Base-by-base conservation (phyloP, 768 basidiomycete species). In the Naematelia encephala region DNA sequence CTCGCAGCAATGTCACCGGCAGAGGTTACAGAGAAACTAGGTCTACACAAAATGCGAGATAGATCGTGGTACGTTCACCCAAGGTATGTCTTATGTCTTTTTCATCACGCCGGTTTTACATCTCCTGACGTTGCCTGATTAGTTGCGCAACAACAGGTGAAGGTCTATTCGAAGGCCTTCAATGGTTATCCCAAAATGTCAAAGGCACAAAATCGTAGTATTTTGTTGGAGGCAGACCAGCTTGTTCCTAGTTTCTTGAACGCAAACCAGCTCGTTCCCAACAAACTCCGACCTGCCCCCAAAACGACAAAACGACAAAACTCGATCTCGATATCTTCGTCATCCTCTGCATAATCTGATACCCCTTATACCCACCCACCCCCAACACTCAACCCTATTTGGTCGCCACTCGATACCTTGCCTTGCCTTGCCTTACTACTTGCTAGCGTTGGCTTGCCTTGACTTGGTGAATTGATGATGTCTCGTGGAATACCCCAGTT, bases 31-130 rank as follows among this genome's bases (percentile, higher is more conserved):
- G 94, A 97, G 79, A 96, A 94, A 78, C 80, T 98, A 44, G 93
- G 93, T 39, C 81, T 98, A 64, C 89, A 96, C 77, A 83, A 88
- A 68, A 97, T 98, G 94, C 87, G 90, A 60, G 93, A 97, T 73
- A 83, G 94, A 61, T 91, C 89, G 77, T 98, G 94, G 94, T 98
- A 97, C 83, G 93, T 97, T 54, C 94, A 98, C 80, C 94, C 94
- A 51, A 96, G 92, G 89, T 94, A 78, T 68, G 84, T 65, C 13
- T 39, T 44, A 13, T n/a, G 10, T 25, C 22, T 28, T 3, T 11
- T 49, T n/a, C 22, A 30, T 8, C 25, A 12, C 25, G 12, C 16
- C 12, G 30, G n/a, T 13, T n/a, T 51, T 12, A n/a, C 51, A 19
- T 26, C 5, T n/a, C n/a, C n/a, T n/a, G n/a, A n/a, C n/a, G n/a